phyloP scores from a whole-genome alignment of 2,329 filamentous ascomycete species.

The Keithomyces neogunnii region DNA sequence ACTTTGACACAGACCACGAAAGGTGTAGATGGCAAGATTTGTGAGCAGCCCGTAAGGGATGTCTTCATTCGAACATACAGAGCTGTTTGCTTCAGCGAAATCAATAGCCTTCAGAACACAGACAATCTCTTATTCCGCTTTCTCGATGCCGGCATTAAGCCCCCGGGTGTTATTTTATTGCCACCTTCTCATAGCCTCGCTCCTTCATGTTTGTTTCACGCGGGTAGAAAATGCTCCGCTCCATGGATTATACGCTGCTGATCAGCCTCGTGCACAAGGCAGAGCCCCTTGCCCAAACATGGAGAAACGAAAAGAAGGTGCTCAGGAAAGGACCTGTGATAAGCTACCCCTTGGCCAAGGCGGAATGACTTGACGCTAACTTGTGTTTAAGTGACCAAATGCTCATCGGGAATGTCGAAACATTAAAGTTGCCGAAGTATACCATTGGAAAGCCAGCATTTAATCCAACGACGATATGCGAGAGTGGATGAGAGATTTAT shows the following conservation, averaged over 20 bases:
- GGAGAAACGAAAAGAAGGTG: conserved; percentile 61
- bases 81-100: conserved; percentile 75
- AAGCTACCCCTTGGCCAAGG: conserved; percentile 19
- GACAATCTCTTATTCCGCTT: conserved; percentile 10
- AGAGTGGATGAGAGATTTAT: conserved; percentile 48
- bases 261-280: too few relatives aligned
- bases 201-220: too few relatives aligned
- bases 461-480: too few relatives aligned
- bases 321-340: conserved; percentile 76
- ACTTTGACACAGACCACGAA: conserved; percentile 61
- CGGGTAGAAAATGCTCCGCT: too few relatives aligned
- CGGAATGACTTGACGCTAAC: conserved; percentile 27
- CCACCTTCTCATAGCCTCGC: too few relatives aligned
- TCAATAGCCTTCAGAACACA: conserved; percentile 84
- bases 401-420: conserved; percentile 69
- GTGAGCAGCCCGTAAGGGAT: conserved; percentile 79
- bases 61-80: conserved; percentile 82
- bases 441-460: conserved; percentile 42
- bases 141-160: too few relatives aligned
- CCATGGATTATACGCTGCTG: too few relatives aligned
- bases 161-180: too few relatives aligned
- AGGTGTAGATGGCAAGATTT: conserved; percentile 70
- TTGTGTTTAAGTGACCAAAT: conserved; percentile 40
- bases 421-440: conserved; percentile 74
- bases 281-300: conserved; percentile 42